Conservation (phyloP, 2,329 filamentous ascomycete species). For the Dryadomyces sulphureus region DNA sequence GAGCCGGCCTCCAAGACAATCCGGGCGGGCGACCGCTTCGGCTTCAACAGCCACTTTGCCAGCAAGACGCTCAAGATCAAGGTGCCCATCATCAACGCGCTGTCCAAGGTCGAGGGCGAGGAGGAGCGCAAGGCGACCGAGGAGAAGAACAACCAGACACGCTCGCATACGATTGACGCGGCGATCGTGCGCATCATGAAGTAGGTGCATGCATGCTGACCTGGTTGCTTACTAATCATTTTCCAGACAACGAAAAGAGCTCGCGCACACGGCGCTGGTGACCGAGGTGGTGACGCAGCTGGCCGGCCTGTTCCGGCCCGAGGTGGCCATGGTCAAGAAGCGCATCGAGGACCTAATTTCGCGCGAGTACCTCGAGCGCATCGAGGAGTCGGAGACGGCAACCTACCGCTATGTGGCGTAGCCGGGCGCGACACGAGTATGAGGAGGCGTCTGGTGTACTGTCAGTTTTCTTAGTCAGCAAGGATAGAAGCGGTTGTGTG, state of each 20-base stretch:
- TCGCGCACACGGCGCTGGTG: slow-evolving; percentile 53
- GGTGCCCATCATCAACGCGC: slow-evolving; percentile 66
- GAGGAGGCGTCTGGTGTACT: background rate
- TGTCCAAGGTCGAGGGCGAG: slow-evolving; percentile 72
- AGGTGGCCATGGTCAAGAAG: slow-evolving; percentile 64
- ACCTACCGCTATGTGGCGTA: slow-evolving; percentile 57
- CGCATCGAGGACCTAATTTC: slow-evolving; percentile 66
- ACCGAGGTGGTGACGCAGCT: slow-evolving; percentile 60
- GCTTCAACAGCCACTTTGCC: slow-evolving; percentile 67
- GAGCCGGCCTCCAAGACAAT: slow-evolving; percentile 66
- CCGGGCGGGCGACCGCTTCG: slow-evolving; percentile 63
- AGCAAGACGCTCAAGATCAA: slow-evolving; percentile 81
- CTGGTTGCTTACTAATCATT: slow-evolving; percentile 15
- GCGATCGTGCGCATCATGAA: slow-evolving; percentile 77
- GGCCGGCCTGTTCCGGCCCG: slow-evolving; percentile 55
- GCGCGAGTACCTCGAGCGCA: slow-evolving; percentile 63
- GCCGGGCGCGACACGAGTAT: background rate
- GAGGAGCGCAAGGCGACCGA: slow-evolving; percentile 56
- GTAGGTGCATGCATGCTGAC: slow-evolving; percentile 31
- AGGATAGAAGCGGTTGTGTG: no score
- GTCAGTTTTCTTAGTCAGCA: no score
- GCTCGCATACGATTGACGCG: slow-evolving; percentile 59
- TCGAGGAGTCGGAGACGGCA: slow-evolving; percentile 47
- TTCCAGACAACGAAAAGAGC: slow-evolving; percentile 54
- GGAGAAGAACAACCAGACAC: slow-evolving; percentile 58